Base-by-base conservation (phyloP, 345 rosid genomes). In the Brassica nigra region DNA sequence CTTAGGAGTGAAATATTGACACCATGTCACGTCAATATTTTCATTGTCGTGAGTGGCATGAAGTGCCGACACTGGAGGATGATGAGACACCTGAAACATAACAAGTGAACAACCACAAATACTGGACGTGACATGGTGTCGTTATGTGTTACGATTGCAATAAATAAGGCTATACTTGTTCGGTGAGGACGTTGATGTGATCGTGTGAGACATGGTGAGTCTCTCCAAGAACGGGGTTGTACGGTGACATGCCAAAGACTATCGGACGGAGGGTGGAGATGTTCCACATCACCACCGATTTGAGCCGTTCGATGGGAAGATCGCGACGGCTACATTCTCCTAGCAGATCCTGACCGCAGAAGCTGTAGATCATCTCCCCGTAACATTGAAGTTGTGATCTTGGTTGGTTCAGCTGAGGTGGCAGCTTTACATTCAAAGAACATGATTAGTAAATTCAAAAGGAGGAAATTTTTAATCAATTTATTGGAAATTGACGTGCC, bases 141-240 rank as follows among this genome's bases (percentile, higher is more conserved):
- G 5, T 5, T 49, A 47, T 47, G 64, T 59, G 33, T 59, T 27
- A 59, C 7, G 64, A 59, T 27, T 59, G 64, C 2, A 8, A 62
- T 34, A 55, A 57, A 23, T 10, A 44, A 23, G 68, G 23, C 31
- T 15, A 61, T 80, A 94, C 98, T 91, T 95, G 99, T 75, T 95
- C 98, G 0, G 84, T 83, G 1, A 92, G 84, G 74, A 92, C 87
- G 77, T 92, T 89, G 79, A 92, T 92, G 79, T 70, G 80, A 62
- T 84, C 90, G 4, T 81, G 75, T 4, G 98, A 95, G 62, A 88
- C 95, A 57, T 92, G 99, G 80, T 95, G 99, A 33, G 98, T 92
- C 85, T 95, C 98, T 3, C 99, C 99, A 20, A 95, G 93, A 78
- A 90, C 27, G n/a, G 97, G 91, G 59, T 95, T 95, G 81, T 84